Conservation (phyloP, 1,284 basidiomycete species). For the Puccinia hordei region DNA sequence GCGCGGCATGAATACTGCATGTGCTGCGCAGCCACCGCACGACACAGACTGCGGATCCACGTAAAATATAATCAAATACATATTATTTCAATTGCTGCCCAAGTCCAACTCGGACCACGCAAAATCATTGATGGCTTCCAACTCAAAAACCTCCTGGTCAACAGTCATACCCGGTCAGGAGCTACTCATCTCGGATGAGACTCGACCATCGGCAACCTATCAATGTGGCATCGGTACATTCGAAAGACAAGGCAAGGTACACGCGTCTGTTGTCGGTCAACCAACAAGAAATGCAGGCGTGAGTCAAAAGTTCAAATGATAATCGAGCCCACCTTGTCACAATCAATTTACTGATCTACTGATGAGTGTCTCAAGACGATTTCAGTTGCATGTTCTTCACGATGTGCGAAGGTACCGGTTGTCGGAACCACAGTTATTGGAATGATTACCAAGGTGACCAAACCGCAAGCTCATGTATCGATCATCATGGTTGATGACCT, state of each 20-base stretch:
- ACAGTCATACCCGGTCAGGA: constrained; percentile 41
- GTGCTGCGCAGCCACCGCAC: background rate
- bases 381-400: constrained; percentile 32
- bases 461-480: constrained; percentile 80
- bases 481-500: constrained; percentile 86
- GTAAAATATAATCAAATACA: too few species aligned
- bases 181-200: background rate
- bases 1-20: background rate
- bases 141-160: background rate
- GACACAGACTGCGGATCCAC: too few species aligned
- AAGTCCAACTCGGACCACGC: background rate
- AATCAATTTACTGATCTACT: background rate
- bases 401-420: constrained; percentile 67
- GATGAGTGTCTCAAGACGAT: constrained; percentile 19
- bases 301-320: background rate
- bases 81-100: background rate
- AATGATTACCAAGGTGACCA: constrained; percentile 79
- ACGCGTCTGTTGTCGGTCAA: constrained; percentile 38
- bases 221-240: constrained; percentile 39
- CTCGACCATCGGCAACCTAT: constrained; percentile 25
- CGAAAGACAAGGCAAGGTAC: constrained; percentile 35
- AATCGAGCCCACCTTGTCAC: background rate
- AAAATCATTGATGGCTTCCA: constrained; percentile 2
- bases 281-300: constrained; percentile 24
- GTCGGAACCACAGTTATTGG: constrained; percentile 76